These are phyloP conservation scores for Pythium vanterpoolii DNA, from an alignment of 352 stramenopile genomes.

Conservation along the genomic window DNA sequence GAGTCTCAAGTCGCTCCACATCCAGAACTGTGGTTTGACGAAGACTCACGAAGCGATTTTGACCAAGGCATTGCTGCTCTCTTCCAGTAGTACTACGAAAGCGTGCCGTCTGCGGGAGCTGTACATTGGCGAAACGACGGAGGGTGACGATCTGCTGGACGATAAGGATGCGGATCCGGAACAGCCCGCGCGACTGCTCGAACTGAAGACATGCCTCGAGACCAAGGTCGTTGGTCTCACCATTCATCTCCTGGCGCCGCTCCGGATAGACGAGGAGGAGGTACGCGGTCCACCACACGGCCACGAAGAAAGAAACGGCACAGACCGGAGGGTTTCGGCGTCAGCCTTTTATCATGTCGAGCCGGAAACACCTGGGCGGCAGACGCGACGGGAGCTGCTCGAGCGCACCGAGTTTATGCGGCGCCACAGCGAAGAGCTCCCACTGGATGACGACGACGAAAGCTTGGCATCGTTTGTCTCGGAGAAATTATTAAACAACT, in stretches of 20 bases:
- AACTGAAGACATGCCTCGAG: constrained; percentile 15
- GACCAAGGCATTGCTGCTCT: constrained; percentile 8
- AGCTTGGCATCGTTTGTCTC: constrained; percentile 13
- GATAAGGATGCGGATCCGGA: constrained; percentile 7
- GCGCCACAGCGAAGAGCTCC: constrained; percentile 25
- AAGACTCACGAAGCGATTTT: constrained; percentile 8
- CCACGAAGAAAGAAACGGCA: background rate
- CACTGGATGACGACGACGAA: constrained; percentile 18
- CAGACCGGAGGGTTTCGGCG: background rate
- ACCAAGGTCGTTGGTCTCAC: background rate
- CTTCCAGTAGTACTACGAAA: constrained; percentile 1
- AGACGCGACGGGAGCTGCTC: constrained; percentile 17
- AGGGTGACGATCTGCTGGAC: constrained; percentile 11
- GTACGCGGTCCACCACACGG: background rate
- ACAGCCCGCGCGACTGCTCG: background rate
- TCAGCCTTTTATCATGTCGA: background rate
- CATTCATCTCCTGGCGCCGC: constrained; percentile 8
- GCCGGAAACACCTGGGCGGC: constrained; percentile 16
- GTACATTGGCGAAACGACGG: constrained; percentile 9
- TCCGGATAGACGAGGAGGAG: background rate
- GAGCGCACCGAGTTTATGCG: constrained; percentile 24
- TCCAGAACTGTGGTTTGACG: constrained; percentile 35
- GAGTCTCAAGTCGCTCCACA: constrained; percentile 25
- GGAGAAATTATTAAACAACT: constrained; percentile 5
- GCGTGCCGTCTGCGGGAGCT: constrained; percentile 5